Percentiles rank a stretch among this genome's conserved stretches.
Evolutionary conservation across 2,329 filamentous ascomycete genomes (phyloP).

Genomic region (Hymenoscyphus linearis): DNA sequence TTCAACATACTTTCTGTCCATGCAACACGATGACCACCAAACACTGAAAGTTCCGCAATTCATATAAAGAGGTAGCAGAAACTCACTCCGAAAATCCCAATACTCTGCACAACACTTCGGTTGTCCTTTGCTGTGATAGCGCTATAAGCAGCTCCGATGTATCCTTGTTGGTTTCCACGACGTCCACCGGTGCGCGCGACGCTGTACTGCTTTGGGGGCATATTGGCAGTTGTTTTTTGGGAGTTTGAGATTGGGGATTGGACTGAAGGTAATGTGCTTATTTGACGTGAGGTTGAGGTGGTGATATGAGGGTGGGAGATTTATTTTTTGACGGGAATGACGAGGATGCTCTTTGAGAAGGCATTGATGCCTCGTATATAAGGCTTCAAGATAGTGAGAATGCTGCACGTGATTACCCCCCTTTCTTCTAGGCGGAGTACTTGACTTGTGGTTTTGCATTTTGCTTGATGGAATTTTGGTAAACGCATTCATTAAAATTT

Average conservation of each 20-base stretch:
- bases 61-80: background rate
- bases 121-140: slow-evolving; percentile 63
- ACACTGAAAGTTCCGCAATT: background rate
- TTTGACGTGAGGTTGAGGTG: background rate
- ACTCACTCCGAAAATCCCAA: slow-evolving; percentile 63
- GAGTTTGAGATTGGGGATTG: background rate
- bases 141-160: slow-evolving; percentile 54
- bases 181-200: slow-evolving; percentile 40
- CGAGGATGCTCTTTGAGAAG: background rate
- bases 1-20: background rate
- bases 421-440: background rate
- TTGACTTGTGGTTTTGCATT: too few relatives aligned
- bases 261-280: background rate
- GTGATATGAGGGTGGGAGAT: background rate
- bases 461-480: too few relatives aligned
- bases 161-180: slow-evolving; percentile 42
- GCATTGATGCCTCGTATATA: background rate
- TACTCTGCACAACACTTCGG: slow-evolving; percentile 60
- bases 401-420: background rate
- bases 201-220: slow-evolving; percentile 58
- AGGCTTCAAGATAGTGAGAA: background rate
- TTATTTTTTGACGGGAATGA: background rate
- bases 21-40: background rate
- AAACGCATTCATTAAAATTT: too few relatives aligned
- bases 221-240: slow-evolving; percentile 30